Evolutionary conservation across 495 filamentous ascomycete genomes (phyloP).

Genomic region (Hypoxylon fuscum): DNA sequence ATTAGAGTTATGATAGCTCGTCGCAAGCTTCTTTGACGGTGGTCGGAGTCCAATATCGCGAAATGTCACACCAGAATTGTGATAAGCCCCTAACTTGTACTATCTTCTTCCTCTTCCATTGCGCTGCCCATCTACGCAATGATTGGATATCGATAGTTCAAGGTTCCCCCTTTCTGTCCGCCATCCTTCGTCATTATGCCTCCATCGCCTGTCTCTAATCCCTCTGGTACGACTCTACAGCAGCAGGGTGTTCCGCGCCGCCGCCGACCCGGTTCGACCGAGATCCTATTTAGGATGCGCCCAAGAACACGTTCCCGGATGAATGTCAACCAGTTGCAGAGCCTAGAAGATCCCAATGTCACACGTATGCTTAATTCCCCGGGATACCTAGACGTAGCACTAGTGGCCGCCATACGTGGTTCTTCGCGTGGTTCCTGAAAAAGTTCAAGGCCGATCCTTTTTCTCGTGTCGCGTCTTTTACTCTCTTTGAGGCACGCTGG

Average conservation of each 20-base stretch:
- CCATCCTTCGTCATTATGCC: slow-evolving; percentile 12
- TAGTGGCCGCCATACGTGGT: background rate
- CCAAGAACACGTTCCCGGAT: slow-evolving; percentile 24
- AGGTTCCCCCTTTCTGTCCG: background rate
- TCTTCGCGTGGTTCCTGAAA: background rate
- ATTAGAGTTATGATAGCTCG: slow-evolving; percentile 5
- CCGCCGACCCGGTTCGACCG: slow-evolving; percentile 25
- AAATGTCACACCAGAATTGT: slow-evolving; percentile 13
- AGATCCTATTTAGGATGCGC: slow-evolving; percentile 9
- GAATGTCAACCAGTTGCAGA: slow-evolving; percentile 14
- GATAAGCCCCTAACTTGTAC: background rate
- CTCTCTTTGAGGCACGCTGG: background rate
- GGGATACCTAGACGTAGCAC: slow-evolving; percentile 24
- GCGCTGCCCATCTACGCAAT: background rate
- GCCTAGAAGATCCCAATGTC: slow-evolving; percentile 15
- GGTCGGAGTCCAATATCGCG: slow-evolving; percentile 18
- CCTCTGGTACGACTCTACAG: background rate
- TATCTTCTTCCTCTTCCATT: slow-evolving; percentile 12
- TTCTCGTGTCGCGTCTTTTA: background rate
- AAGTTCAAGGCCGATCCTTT: background rate
- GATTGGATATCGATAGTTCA: slow-evolving; percentile 4
- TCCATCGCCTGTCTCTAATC: slow-evolving; percentile 20
- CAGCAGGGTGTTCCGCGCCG: slow-evolving; percentile 18
- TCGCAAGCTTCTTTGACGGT: slow-evolving; percentile 4
- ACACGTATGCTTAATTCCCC: slow-evolving; percentile 8